phyloP scores from a whole-genome alignment of 805 yeast genomes.

The Scheffersomyces coipomensis region DNA sequence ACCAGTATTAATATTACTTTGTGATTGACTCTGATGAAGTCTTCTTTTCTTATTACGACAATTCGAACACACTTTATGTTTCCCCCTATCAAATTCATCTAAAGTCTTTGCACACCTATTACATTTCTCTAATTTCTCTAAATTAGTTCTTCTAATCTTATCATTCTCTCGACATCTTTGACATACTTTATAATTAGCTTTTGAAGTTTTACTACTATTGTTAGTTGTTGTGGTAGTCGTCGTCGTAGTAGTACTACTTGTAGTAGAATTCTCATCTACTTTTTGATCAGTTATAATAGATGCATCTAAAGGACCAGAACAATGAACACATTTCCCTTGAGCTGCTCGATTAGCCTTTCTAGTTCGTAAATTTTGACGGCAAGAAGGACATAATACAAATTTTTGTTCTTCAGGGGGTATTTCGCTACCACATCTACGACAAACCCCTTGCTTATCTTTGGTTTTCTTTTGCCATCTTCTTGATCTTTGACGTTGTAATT shows the following conservation, averaged over 20 bases:
- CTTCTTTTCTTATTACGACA: slow-evolving; percentile 53
- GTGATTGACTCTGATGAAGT: neutral
- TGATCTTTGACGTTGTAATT: slow-evolving; percentile 59
- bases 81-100: slow-evolving; percentile 44
- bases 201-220: slow-evolving; percentile 9
- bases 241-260: neutral
- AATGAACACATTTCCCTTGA: slow-evolving; percentile 67
- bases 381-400: slow-evolving; percentile 59
- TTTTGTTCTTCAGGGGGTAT: slow-evolving; percentile 51
- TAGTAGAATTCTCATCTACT: slow-evolving; percentile 11
- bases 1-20: neutral
- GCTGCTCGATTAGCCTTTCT: slow-evolving; percentile 59
- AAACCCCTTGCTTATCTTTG: slow-evolving; percentile 58
- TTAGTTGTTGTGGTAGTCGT: neutral
- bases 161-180: slow-evolving; percentile 62
- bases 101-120: slow-evolving; percentile 58
- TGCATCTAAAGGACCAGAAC: slow-evolving; percentile 55
- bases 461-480: slow-evolving; percentile 65
- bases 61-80: slow-evolving; percentile 53
- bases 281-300: slow-evolving; percentile 29
- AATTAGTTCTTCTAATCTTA: slow-evolving; percentile 51
- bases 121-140: slow-evolving; percentile 60
- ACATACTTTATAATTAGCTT: slow-evolving; percentile 56
- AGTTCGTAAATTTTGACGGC: slow-evolving; percentile 53
- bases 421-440: slow-evolving; percentile 60